Evolutionary conservation across 108 stramenopile species (phyloP).

Genomic region (Nitzschia putrida): DNA sequence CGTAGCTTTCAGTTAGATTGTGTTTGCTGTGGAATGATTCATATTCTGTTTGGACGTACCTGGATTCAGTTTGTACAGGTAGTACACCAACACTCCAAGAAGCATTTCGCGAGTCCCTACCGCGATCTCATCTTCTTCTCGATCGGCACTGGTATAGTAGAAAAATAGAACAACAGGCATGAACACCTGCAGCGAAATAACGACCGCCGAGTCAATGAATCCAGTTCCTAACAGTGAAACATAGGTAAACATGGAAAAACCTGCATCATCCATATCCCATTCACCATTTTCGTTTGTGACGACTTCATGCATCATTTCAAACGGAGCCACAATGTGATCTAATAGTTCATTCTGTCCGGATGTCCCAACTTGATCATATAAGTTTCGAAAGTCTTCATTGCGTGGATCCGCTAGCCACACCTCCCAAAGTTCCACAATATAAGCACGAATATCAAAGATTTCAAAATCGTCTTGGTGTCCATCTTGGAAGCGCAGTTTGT

Average conservation of each 20-base stretch:
- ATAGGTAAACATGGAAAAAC: conserved; percentile 46
- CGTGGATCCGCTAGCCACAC: conserved; percentile 40
- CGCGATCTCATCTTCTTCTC: conserved; percentile 21
- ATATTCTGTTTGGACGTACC: conserved; percentile 9
- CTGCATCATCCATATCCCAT: conserved; percentile 35
- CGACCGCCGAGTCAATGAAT: conserved; percentile 34
- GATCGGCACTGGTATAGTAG: conserved; percentile 5
- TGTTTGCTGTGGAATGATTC: too few relatives aligned
- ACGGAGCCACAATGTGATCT: conserved; percentile 25
- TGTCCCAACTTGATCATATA: conserved; percentile 35
- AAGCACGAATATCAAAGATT: conserved; percentile 37
- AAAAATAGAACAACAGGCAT: conserved; percentile 38
- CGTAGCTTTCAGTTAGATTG: too few relatives aligned
- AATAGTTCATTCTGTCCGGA: conserved; percentile 40
- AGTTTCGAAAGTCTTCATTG: conserved; percentile 37
- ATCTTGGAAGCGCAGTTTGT: conserved; percentile 45
- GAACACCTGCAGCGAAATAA: conserved; percentile 37
- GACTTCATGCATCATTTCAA: conserved; percentile 27
- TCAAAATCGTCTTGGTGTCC: conserved; percentile 47
- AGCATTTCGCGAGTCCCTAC: conserved; percentile 41
- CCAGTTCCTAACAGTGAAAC: conserved; percentile 46
- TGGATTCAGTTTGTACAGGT: conserved; percentile 46
- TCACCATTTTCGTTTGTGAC: conserved; percentile 12
- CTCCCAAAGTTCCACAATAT: conserved; percentile 43
- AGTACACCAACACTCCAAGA: conserved; percentile 44